Evolutionary conservation across 352 stramenopile genomes (phyloP).

Genomic region (Blastocystis sp.): DNA sequence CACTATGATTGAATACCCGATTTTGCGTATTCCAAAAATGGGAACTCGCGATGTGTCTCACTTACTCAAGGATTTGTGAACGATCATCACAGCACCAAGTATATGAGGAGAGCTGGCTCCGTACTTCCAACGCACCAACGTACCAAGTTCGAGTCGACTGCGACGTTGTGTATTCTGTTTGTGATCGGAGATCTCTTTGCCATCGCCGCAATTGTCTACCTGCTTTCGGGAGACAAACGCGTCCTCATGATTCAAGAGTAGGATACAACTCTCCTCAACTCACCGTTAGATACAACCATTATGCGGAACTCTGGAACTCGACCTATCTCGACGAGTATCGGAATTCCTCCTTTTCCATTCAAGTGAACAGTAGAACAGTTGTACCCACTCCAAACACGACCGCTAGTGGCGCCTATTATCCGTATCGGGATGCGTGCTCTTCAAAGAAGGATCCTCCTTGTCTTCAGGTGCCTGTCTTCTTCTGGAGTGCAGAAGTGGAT

Average conservation of each 20-base stretch:
- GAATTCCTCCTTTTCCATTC: not conserved
- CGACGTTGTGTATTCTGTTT: not conserved
- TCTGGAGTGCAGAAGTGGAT: not conserved
- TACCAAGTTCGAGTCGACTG: not conserved
- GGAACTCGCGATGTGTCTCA: too few relatives aligned
- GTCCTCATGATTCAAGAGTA: not conserved
- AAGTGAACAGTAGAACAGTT: not conserved
- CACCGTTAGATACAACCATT: conserved; percentile 14
- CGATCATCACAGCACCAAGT: too few relatives aligned
- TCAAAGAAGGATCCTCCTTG: not conserved
- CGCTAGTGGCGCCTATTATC: conserved; percentile 17
- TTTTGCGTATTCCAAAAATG: too few relatives aligned
- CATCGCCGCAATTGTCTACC: not conserved
- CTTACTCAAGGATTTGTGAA: too few relatives aligned
- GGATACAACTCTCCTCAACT: not conserved
- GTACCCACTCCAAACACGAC: not conserved
- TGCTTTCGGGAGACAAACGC: not conserved
- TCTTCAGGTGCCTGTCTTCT: not conserved
- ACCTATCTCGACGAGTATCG: not conserved
- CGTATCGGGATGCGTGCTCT: conserved; percentile 26
- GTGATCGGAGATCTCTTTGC: conserved; percentile 5
- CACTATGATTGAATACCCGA: too few relatives aligned
- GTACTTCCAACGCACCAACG: not conserved
- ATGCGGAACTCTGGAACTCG: not conserved
- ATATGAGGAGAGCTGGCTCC: not conserved